A percentile compares a stretch with the other conserved stretches of the same genome.
Conservation (phyloP, 306 rosid species). For the Begonia loranthoides region DNA sequence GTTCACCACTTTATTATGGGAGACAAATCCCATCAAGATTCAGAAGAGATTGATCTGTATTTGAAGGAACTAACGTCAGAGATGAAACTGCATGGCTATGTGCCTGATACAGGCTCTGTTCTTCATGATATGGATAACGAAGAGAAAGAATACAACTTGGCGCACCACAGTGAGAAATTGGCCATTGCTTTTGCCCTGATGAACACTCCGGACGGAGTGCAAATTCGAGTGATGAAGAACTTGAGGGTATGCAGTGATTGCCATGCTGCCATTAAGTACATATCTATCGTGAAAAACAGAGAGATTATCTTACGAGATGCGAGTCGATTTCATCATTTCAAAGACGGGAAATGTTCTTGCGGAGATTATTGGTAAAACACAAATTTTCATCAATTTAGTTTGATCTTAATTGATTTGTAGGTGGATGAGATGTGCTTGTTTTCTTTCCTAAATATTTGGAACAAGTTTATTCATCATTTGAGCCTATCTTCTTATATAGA, state of each 20-base stretch:
- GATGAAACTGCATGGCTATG: conserved; percentile 67
- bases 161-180: conserved; percentile 77
- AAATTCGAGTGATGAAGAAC: conserved; percentile 80
- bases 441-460: too few species aligned
- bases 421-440: too few species aligned
- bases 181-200: conserved; percentile 73
- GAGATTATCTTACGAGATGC: conserved; percentile 57
- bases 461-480: too few species aligned
- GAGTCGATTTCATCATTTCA: conserved; percentile 84
- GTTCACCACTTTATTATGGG: conserved; percentile 56
- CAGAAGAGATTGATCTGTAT: conserved; percentile 41
- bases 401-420: background rate
- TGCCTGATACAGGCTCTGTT: conserved; percentile 57
- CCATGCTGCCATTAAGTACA: conserved; percentile 63
- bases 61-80: conserved; percentile 54
- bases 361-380: conserved; percentile 60
- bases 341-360: conserved; percentile 64
- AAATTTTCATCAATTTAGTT: background rate
- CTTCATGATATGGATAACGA: conserved; percentile 84
- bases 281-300: conserved; percentile 36
- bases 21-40: conserved; percentile 47
- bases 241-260: conserved; percentile 63
- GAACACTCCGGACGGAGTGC: conserved; percentile 41
- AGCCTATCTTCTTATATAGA: too few species aligned
- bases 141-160: conserved; percentile 69